Evolutionary conservation across 1,284 basidiomycete genomes (phyloP).

Genomic region (Leccinum discolor): DNA sequence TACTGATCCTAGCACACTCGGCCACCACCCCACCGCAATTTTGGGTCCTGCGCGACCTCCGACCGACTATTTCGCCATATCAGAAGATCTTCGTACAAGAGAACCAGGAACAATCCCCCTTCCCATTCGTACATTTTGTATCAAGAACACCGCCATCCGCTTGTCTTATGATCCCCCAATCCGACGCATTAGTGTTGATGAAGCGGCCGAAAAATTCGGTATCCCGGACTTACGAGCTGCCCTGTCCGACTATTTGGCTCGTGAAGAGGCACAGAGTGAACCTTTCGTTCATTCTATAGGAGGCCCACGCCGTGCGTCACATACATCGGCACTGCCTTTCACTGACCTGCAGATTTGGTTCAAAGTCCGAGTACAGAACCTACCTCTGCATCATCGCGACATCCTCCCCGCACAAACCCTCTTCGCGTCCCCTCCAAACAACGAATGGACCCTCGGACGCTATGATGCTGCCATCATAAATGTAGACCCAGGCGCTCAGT

Average conservation of each 20-base stretch:
- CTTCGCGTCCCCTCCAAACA: background rate
- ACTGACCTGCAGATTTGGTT: background rate
- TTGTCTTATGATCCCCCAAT: background rate
- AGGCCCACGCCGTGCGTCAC: background rate
- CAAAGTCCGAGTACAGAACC: background rate
- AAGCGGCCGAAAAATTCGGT: background rate
- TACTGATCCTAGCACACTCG: too few species aligned
- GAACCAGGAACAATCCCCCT: background rate
- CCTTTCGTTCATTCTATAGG: background rate
- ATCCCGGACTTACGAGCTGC: background rate
- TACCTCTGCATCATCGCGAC: background rate
- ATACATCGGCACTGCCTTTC: background rate
- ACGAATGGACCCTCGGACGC: background rate
- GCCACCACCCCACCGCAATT: too few species aligned
- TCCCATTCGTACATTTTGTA: background rate
- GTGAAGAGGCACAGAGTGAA: background rate
- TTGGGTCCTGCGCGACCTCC: too few species aligned
- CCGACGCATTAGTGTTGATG: background rate
- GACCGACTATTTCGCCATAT: background rate
- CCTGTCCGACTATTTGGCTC: background rate
- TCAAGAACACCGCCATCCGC: background rate
- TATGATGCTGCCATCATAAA: constrained; percentile 2
- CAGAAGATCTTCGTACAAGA: background rate
- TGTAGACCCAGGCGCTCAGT: background rate
- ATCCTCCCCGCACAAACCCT: background rate